Conservation (phyloP, 1,284 basidiomycete genomes). For the Ganoderma sp. region DNA sequence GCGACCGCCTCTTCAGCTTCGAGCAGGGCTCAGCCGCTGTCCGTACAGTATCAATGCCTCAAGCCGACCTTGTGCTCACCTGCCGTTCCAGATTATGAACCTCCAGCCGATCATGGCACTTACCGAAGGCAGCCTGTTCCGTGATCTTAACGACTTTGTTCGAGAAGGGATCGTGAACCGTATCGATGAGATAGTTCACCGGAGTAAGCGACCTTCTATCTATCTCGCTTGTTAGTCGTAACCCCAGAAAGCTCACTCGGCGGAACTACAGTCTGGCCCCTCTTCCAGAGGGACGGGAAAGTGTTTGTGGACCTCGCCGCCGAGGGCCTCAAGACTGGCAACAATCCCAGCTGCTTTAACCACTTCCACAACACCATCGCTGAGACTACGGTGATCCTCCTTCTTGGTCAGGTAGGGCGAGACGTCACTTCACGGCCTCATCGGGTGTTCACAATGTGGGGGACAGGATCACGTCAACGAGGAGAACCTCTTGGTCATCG, state of each 20-base stretch:
- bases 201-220: slow-evolving; percentile 24
- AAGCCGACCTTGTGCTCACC: slow-evolving; percentile 11
- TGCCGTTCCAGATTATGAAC: slow-evolving; percentile 34
- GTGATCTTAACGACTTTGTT: slow-evolving; percentile 34
- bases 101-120: slow-evolving; percentile 36
- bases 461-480: slow-evolving; percentile 38
- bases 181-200: slow-evolving; percentile 35
- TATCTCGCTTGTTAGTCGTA: neutral
- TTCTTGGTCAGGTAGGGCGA: slow-evolving; percentile 41
- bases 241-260: neutral
- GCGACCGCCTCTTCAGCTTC: slow-evolving; percentile 43
- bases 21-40: slow-evolving; percentile 44
- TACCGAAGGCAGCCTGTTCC: slow-evolving; percentile 32
- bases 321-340: slow-evolving; percentile 20
- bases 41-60: slow-evolving; percentile 8
- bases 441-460: slow-evolving; percentile 1
- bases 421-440: neutral
- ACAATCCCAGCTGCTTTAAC: slow-evolving; percentile 29
- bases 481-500: slow-evolving; percentile 37
- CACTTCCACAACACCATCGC: slow-evolving; percentile 35
- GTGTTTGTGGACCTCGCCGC: slow-evolving; percentile 28
- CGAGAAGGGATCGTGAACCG: slow-evolving; percentile 34
- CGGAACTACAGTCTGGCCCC: slow-evolving; percentile 29
- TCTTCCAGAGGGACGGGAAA: slow-evolving; percentile 33
- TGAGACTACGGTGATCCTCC: slow-evolving; percentile 42